Conservation (phyloP, 352 stramenopile genomes). For the Globisporangium cylindrosporum region DNA sequence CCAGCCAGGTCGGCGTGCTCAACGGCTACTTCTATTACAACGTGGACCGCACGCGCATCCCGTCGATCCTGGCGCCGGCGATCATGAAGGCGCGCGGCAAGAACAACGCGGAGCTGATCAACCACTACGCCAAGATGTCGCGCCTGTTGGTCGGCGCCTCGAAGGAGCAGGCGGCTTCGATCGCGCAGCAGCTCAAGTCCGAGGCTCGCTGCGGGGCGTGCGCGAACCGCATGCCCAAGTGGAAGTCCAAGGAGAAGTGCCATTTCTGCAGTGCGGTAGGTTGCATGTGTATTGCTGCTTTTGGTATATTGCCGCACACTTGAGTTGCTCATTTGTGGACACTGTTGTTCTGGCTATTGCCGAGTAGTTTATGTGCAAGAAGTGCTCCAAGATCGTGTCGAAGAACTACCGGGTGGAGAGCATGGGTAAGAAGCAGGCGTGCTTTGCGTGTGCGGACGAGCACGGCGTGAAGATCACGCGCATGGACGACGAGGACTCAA, state of each 20-base stretch:
- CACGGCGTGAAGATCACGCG: slow-evolving; percentile 28
- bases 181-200: slow-evolving; percentile 48
- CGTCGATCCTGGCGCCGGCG: slow-evolving; percentile 40
- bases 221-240: slow-evolving; percentile 55
- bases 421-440: slow-evolving; percentile 36
- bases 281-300: slow-evolving; percentile 11
- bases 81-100: slow-evolving; percentile 59
- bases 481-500: slow-evolving; percentile 19
- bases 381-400: slow-evolving; percentile 53
- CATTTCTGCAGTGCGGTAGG: slow-evolving; percentile 61
- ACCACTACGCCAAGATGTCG: slow-evolving; percentile 69
- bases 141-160: slow-evolving; percentile 32
- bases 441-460: slow-evolving; percentile 59
- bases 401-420: slow-evolving; percentile 57
- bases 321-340: slow-evolving; percentile 9
- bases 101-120: slow-evolving; percentile 57
- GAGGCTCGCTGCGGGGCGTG: slow-evolving; percentile 62
- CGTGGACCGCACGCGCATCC: slow-evolving; percentile 38
- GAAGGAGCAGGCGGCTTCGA: slow-evolving; percentile 28
- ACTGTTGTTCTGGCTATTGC: neutral
- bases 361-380: slow-evolving; percentile 65
- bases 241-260: slow-evolving; percentile 55
- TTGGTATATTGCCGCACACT: neutral
- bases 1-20: slow-evolving; percentile 39
- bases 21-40: slow-evolving; percentile 66